phyloP scores from a whole-genome alignment of 257 asterid species.

The Lantana camara region DNA sequence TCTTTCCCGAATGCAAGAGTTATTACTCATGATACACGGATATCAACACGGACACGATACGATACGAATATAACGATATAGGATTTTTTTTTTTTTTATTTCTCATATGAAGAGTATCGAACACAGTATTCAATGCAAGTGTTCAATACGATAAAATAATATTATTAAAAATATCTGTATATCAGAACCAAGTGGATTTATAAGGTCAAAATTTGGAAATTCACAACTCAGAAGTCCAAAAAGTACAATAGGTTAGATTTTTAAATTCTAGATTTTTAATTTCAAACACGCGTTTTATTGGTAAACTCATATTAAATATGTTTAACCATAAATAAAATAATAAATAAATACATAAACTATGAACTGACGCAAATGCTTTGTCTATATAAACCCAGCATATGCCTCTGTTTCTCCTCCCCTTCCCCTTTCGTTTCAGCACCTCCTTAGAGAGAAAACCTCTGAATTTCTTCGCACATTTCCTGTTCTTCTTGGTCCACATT shows the following conservation, averaged over 20 bases:
- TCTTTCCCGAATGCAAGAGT: too few species aligned
- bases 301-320: neutral
- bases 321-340: neutral
- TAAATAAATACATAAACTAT: neutral
- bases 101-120: too few species aligned
- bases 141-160: too few species aligned
- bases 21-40: too few species aligned
- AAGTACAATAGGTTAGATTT: neutral
- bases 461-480: neutral
- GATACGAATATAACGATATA: too few species aligned
- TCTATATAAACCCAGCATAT: conserved; percentile 40
- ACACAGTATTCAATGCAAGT: too few species aligned
- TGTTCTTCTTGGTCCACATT: conserved; percentile 2
- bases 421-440: conserved; percentile 30
- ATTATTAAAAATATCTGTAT: too few species aligned
- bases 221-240: too few species aligned
- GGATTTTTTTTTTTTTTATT: too few species aligned
- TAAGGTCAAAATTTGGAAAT: too few species aligned
- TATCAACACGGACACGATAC: too few species aligned
- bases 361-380: conserved; percentile 14
- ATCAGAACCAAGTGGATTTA: too few species aligned
- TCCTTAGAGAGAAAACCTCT: conserved; percentile 1
- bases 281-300: neutral
- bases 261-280: neutral
- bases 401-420: conserved; percentile 42